Conservation (phyloP, 2,329 filamentous ascomycete genomes). For the Microsporum ferrugineum region DNA sequence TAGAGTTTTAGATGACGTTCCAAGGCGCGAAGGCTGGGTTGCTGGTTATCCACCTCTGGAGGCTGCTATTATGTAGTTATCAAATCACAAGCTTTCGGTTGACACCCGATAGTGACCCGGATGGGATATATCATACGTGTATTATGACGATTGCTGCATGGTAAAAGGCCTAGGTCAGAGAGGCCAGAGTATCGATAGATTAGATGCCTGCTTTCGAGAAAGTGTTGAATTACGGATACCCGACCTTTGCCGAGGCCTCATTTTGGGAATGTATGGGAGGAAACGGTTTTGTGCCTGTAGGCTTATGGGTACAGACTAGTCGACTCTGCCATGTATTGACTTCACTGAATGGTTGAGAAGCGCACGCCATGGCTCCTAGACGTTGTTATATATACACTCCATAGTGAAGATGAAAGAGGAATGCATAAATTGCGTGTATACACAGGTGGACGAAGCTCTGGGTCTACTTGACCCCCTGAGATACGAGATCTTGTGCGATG, state of each 20-base stretch:
- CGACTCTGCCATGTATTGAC: not conserved
- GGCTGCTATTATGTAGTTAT: not conserved
- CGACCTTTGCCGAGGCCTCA: not conserved
- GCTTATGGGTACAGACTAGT: not conserved
- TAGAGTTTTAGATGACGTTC: not conserved
- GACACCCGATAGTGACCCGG: not conserved
- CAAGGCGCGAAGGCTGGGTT: not conserved
- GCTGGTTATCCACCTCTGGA: not conserved
- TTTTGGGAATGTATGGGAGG: not conserved
- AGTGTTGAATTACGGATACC: not conserved
- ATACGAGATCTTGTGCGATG: not conserved
- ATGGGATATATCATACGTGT: not conserved
- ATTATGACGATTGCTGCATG: not conserved
- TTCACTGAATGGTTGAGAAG: not conserved
- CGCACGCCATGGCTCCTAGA: not conserved
- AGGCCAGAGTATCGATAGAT: not conserved
- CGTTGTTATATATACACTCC: not conserved
- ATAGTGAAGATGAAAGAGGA: not conserved
- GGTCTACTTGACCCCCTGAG: not conserved
- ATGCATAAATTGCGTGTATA: not conserved
- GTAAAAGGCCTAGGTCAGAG: not conserved
- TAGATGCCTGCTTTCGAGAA: not conserved
- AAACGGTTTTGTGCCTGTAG: not conserved
- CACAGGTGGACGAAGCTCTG: not conserved
- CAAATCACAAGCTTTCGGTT: not conserved